Evolutionary conservation across 1,139 yeast species (phyloP).

Genomic region (Scheffersomyces stambukii): DNA sequence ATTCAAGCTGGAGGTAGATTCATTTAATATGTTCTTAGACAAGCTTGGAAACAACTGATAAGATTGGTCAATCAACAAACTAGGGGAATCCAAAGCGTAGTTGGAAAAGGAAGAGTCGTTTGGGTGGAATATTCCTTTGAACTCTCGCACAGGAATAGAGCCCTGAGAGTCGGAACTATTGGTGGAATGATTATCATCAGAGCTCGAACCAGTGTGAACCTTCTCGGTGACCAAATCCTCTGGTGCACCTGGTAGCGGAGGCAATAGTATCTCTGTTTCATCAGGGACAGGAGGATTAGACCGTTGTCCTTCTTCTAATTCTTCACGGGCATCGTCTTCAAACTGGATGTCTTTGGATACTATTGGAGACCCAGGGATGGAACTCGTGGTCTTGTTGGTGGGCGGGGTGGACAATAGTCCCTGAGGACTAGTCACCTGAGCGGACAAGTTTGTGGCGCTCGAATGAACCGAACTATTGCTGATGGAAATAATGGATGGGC

Average conservation of each 20-base stretch:
- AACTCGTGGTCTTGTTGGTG: not conserved
- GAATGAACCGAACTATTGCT: no score
- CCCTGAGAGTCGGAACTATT: conserved; percentile 5
- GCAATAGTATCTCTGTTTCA: conserved; percentile 27
- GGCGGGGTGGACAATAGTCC: not conserved
- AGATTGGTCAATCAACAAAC: conserved; percentile 16
- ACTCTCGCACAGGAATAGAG: conserved; percentile 7
- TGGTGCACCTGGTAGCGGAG: conserved; percentile 32
- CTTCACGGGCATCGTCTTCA: conserved; percentile 1
- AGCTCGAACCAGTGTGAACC: conserved; percentile 1
- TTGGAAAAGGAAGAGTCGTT: conserved; percentile 18
- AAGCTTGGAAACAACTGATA: conserved; percentile 18
- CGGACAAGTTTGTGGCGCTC: no score
- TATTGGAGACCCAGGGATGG: not conserved
- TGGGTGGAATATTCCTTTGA: conserved; percentile 12
- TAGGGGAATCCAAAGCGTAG: conserved; percentile 30
- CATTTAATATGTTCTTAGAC: conserved; percentile 4
- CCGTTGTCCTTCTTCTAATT: conserved; percentile 2
- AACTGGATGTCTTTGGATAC: no score
- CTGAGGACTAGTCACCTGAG: no score
- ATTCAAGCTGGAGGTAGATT: conserved; percentile 3
- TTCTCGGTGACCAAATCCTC: conserved; percentile 9
- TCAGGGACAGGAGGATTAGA: no score
- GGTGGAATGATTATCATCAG: conserved; percentile 6
- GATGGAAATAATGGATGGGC: no score